These are phyloP conservation scores for Globisporangium megalacanthum DNA, from an alignment of 352 stramenopile genomes.

Conservation along the genomic window DNA sequence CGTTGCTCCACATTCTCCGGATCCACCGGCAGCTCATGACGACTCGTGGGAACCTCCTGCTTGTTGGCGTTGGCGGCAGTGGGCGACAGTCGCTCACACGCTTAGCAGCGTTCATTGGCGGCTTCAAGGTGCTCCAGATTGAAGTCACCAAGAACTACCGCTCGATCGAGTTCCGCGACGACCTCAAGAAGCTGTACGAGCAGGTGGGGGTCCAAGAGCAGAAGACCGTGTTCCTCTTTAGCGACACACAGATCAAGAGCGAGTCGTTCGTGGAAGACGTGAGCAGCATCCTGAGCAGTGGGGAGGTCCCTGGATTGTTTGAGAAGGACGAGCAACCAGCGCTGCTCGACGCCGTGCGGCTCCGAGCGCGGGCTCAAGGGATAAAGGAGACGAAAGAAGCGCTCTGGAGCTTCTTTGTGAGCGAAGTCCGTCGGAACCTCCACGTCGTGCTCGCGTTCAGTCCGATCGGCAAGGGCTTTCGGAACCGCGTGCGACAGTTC, in stretches of 20 bases:
- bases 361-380: slow-evolving; percentile 53
- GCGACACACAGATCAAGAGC: slow-evolving; percentile 93
- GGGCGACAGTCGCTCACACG: slow-evolving; percentile 87
- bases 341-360: slow-evolving; percentile 82
- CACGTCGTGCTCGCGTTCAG: slow-evolving; percentile 92
- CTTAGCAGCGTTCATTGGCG: slow-evolving; percentile 85
- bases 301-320: slow-evolving; percentile 90
- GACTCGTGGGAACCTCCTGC: slow-evolving; percentile 85
- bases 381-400: slow-evolving; percentile 87
- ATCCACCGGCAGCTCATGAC: slow-evolving; percentile 90
- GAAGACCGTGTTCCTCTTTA: slow-evolving; percentile 90
- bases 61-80: slow-evolving; percentile 90
- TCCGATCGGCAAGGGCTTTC: slow-evolving; percentile 87
- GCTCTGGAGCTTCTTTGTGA: slow-evolving; percentile 93
- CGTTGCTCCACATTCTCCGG: slow-evolving; percentile 85
- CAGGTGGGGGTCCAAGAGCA: slow-evolving; percentile 80
- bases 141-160: slow-evolving; percentile 95
- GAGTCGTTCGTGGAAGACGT: slow-evolving; percentile 92
- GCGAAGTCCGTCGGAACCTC: slow-evolving; percentile 85
- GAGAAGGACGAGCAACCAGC: slow-evolving; percentile 87
- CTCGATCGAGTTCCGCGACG: slow-evolving; percentile 88
- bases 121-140: slow-evolving; percentile 89
- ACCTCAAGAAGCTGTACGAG: slow-evolving; percentile 89
- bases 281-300: slow-evolving; percentile 91
- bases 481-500: slow-evolving; percentile 84